Conservation (phyloP, 208 protist species). For the Trypanosoma melophagium region DNA sequence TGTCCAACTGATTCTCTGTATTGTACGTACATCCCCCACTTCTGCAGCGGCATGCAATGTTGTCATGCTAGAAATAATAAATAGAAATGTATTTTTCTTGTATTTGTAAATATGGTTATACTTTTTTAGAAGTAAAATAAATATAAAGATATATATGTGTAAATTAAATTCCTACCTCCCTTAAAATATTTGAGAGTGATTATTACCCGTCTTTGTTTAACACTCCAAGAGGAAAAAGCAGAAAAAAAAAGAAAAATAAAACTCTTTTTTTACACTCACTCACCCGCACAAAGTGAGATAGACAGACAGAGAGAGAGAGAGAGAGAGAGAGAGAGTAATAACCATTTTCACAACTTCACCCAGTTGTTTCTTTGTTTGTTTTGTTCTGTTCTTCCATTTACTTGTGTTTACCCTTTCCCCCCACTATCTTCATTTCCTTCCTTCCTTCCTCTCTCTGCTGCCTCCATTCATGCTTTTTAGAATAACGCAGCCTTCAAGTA, state of each 20-base stretch:
- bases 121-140: not conserved
- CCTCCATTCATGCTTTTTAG: not conserved
- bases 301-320: no score
- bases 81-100: not conserved
- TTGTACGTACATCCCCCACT: conserved; percentile 34
- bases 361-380: no score
- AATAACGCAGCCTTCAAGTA: conserved; percentile 61
- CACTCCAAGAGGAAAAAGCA: not conserved
- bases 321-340: no score
- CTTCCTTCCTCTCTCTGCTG: not conserved
- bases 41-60: conserved; percentile 34
- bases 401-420: not conserved
- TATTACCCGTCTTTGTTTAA: not conserved
- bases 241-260: not conserved
- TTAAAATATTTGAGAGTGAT: no score
- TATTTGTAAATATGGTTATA: not conserved
- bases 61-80: conserved; percentile 13
- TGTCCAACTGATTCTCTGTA: conserved; percentile 55
- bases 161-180: no score
- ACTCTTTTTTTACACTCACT: no score
- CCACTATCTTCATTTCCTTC: not conserved
- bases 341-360: no score
- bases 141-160: not conserved
- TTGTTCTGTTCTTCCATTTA: no score
- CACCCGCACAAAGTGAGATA: no score